These are phyloP conservation scores for Blastocystis sp. DNA, from an alignment of 352 stramenopile genomes.

Conservation along the genomic window DNA sequence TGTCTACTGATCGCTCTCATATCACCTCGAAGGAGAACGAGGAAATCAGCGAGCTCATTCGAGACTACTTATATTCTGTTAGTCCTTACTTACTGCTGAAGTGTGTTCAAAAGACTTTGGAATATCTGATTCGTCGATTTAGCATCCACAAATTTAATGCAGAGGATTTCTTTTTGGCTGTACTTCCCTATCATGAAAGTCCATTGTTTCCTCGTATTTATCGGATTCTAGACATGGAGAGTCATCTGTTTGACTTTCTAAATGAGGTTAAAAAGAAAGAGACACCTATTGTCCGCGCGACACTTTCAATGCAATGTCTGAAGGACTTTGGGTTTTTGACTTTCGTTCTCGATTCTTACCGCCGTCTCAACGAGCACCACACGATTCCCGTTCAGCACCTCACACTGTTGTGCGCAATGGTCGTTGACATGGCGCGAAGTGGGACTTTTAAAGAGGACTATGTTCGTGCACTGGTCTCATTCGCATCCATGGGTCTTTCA, in stretches of 20 bases:
- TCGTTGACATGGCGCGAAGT: constrained; percentile 23
- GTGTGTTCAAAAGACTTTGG: constrained; percentile 45
- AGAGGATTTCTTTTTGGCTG: constrained; percentile 51
- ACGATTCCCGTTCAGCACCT: constrained; percentile 29
- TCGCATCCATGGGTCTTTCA: constrained; percentile 9
- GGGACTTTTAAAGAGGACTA: neutral
- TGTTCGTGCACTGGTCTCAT: neutral
- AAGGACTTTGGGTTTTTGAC: constrained; percentile 18
- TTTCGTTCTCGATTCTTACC: constrained; percentile 35
- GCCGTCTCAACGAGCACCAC: neutral
- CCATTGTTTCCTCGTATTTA: constrained; percentile 24
- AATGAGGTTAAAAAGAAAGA: neutral
- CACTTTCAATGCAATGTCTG: constrained; percentile 44
- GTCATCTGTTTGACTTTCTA: constrained; percentile 23
- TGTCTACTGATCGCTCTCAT: neutral
- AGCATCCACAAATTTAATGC: constrained; percentile 60
- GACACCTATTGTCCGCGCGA: constrained; percentile 14
- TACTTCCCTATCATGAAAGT: constrained; percentile 55
- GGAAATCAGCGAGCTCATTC: constrained; percentile 23
- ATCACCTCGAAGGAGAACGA: constrained; percentile 13
- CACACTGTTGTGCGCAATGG: constrained; percentile 13
- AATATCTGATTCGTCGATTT: constrained; percentile 57
- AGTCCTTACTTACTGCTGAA: constrained; percentile 59
- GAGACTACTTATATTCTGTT: constrained; percentile 48
- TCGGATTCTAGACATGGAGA: constrained; percentile 12